These are phyloP conservation scores for Termitomyces sp. DNA, from an alignment of 768 basidiomycete species.

Conservation along the genomic window DNA sequence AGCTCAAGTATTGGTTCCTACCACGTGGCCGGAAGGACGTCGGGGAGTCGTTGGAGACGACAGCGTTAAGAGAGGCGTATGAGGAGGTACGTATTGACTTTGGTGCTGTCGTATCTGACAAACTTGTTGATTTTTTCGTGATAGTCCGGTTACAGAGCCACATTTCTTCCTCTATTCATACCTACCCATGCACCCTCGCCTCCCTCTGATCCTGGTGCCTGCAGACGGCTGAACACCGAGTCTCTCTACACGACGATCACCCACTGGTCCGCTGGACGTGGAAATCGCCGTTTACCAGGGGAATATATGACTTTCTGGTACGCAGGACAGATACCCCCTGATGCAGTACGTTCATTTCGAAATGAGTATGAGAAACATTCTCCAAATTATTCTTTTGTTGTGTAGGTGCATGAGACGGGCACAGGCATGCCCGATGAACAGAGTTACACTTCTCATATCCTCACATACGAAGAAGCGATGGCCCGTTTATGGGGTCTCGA, in stretches of 20 bases:
- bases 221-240: conserved; percentile 8
- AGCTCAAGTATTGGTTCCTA: conserved; percentile 34
- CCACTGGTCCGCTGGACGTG: conserved; percentile 6
- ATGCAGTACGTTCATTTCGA: conserved; percentile 37
- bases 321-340: conserved; percentile 17
- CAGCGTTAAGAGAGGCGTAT: conserved; percentile 59
- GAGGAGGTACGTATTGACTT: conserved; percentile 43
- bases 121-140: neutral
- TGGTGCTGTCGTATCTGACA: neutral
- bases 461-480: conserved; percentile 36
- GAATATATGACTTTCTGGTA: conserved; percentile 18
- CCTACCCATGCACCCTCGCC: conserved; percentile 13
- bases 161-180: conserved; percentile 12
- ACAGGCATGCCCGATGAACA: conserved; percentile 58
- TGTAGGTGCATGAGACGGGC: conserved; percentile 36
- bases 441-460: conserved; percentile 36
- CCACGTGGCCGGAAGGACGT: conserved; percentile 63
- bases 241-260: conserved; percentile 11
- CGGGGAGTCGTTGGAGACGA: conserved; percentile 53
- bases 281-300: neutral
- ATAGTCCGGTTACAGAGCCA: conserved; percentile 13
- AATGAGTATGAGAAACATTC: neutral
- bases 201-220: conserved; percentile 2
- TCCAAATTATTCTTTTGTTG: neutral
- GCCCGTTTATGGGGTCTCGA: conserved; percentile 23